Percentiles rank a stretch among this genome's conserved stretches.
These are phyloP conservation scores for Colletotrichum brevisporum DNA, from an alignment of 2,329 filamentous ascomycete species.

Conservation along the genomic window DNA sequence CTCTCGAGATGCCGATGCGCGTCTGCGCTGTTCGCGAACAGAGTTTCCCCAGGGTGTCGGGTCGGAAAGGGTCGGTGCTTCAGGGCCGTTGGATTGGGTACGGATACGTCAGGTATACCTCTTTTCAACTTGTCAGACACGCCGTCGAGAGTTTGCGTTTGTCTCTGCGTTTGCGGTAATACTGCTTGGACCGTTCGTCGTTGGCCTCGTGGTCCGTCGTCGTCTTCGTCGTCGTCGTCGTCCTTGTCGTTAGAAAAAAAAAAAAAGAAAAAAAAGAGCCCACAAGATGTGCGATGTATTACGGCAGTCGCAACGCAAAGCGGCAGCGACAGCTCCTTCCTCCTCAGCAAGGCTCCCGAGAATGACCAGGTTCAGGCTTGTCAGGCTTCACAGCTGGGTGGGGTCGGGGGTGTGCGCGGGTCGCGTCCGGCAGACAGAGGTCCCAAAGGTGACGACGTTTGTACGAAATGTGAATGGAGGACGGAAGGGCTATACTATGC, in stretches of 20 bases:
- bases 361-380: conserved; percentile 32
- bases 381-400: conserved; percentile 27
- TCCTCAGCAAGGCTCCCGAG: conserved; percentile 22
- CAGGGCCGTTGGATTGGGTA: conserved; percentile 9
- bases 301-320: too few relatives aligned
- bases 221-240: conserved; percentile 5
- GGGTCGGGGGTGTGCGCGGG: conserved; percentile 22
- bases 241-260: conserved; percentile 16
- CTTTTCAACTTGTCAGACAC: conserved; percentile 16
- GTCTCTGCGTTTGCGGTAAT: conserved; percentile 28
- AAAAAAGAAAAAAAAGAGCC: conserved; percentile 21
- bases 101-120: neutral
- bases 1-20: neutral
- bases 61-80: conserved; percentile 28
- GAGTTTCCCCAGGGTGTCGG: conserved; percentile 12
- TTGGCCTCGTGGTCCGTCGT: neutral
- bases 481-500: conserved; percentile 34
- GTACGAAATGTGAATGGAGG: conserved; percentile 40
- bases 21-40: conserved; percentile 13
- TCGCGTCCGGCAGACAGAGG: conserved; percentile 35
- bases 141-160: conserved; percentile 32
- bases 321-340: too few relatives aligned
- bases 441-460: conserved; percentile 29
- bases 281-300: neutral
- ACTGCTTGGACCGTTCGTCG: conserved; percentile 29